Conservation (phyloP, 2,329 filamentous ascomycete genomes). For the Fusarium sp. region DNA sequence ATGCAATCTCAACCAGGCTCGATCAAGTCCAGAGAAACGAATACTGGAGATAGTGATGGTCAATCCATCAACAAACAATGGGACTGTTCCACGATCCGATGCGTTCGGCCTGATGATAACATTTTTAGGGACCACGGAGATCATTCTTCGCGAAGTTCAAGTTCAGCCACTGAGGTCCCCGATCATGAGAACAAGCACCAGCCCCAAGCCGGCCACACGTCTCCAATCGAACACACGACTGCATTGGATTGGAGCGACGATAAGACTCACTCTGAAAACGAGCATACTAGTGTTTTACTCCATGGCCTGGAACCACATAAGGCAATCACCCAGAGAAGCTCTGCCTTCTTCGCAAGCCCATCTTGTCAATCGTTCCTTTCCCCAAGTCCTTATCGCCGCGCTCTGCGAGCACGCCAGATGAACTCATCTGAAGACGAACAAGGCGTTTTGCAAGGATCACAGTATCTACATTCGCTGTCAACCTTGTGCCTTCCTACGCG, state of each 20-base stretch:
- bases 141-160: background rate
- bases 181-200: background rate
- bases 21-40: background rate
- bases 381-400: constrained; percentile 66
- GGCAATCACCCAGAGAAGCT: constrained; percentile 56
- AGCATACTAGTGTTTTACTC: background rate
- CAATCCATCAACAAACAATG: constrained; percentile 23
- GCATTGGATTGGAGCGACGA: background rate
- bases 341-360: constrained; percentile 65
- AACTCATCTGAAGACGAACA: constrained; percentile 47
- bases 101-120: constrained; percentile 50
- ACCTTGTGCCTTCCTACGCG: constrained; percentile 55
- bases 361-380: constrained; percentile 64
- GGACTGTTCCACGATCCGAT: constrained; percentile 49
- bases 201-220: background rate
- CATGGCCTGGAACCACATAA: constrained; percentile 39
- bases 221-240: background rate
- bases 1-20: background rate
- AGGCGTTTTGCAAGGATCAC: constrained; percentile 47
- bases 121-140: constrained; percentile 45
- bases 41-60: background rate
- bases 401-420: constrained; percentile 61
- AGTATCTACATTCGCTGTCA: constrained; percentile 57
- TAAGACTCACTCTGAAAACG: background rate
- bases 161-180: constrained; percentile 6